Base-by-base conservation (phyloP, 2,329 filamentous ascomycete species). In the Erysiphe pulchra region DNA sequence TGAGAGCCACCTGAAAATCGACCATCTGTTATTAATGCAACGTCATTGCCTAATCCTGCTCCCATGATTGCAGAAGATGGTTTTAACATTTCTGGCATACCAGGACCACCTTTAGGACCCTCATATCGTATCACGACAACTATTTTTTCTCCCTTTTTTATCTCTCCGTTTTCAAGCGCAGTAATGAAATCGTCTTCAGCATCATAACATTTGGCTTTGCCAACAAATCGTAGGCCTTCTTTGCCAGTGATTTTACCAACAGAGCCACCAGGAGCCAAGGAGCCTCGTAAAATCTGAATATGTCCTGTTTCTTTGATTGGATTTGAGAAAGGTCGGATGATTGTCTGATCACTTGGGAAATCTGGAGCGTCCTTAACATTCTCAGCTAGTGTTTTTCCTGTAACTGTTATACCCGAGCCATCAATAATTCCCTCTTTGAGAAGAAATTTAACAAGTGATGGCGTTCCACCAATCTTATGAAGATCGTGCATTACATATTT, bases 161-260 rank as follows among this genome's bases (percentile, higher is more conserved):
- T 73, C 51, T 77, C 73, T 18, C 73, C 73, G 34, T 63, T 62
- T 60, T 82, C 77, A 28, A 83, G 68, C 1, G 77, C 75, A 32
- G 63, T 57, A 53, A 81, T 74, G 62, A 83, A 80, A 49, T 69
- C 65, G 51, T 81, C 75, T 59, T 83, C 78, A 17, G 66, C 67
- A 55, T 83, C 73, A 59, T 76, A 83, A 53, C 77, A 75, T 51
- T 73, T 74, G 2, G 78, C 78, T 55, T 75, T 79, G 44, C 78
- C 78, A 1, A 65, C 70, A 61, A 83, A 83, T 9, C 63, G 56
- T 12, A 71, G 67, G 18, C 78, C 78, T 61, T 83, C 78, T 60
- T 83, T 82, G 39, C 78, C 78, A 2, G 78, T 83, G 57, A 83
- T 83, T 62, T 83, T 83, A 41, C 76, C 78, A 1, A 83, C 78